Base-by-base conservation (phyloP, 345 rosid genomes). In the Theobroma cacao region DNA sequence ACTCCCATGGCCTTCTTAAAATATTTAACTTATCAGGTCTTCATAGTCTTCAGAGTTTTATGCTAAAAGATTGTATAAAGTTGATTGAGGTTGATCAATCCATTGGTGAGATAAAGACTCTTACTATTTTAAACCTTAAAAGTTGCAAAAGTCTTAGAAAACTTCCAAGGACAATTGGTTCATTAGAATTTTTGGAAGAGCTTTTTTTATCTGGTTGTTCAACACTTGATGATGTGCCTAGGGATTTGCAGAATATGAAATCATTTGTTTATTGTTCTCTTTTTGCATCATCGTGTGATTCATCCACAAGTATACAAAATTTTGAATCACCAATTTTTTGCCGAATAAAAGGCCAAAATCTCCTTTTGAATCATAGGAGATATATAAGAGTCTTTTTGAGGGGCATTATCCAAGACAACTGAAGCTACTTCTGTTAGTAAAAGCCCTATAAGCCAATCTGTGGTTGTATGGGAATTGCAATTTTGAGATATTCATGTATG, bases 171-270 rank as follows among this genome's bases (percentile, higher is more conserved):
- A 48, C 28, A 56, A 78, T 80, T n/a, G 48, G 81, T 8, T 18
- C n/a, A 15, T 64, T 77, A 45, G 71, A 12, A 41, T 78, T 86
- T 47, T 75, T 78, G n/a, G 55, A 80, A 71, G 53, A 31, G 38
- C 67, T 83, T 26, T 53, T 40, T 48, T 28, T 83, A 24, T 76
- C 84, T 24, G 83, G 81, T 22, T 85, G 84, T 82, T 55, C 62
- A 61, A 62, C 63, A 28, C 83, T 83, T 31, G 33, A 61, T 34
- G 40, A 33, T 61, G 43, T 82, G 13, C 76, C 84, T 0, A 50
- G 47, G 10, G 75, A 76, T 15, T 52, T 79, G 3, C 9, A 76
- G 43, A 31, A 74, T 47, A 15, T 83, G 81, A 59, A 74, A 60
- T 75, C 82, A 22, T n/a, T n/a, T n/a, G n/a, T n/a, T n/a, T n/a